A percentile compares a stretch with the other conserved stretches of the same genome.
These are phyloP conservation scores for Macrophomina pseudophaseolina DNA, from an alignment of 2,329 filamentous ascomycete species.

Conservation along the genomic window DNA sequence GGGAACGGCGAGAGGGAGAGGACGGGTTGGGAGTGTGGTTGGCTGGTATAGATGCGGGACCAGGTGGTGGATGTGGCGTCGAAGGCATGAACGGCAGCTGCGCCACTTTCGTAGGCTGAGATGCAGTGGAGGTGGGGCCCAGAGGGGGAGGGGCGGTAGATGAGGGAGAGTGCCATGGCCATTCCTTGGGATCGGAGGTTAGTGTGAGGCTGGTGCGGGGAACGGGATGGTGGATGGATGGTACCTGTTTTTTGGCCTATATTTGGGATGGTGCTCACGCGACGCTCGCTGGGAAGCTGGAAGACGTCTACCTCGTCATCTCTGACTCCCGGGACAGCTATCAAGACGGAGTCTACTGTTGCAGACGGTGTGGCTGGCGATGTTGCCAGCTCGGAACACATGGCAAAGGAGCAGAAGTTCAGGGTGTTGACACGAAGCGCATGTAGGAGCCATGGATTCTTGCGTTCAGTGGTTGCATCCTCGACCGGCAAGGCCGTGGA, in stretches of 20 bases:
- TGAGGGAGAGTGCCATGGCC: conserved; percentile 80
- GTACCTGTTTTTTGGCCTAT: conserved; percentile 50
- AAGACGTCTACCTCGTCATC: conserved; percentile 76
- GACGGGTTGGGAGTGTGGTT: conserved; percentile 78
- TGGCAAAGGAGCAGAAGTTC: conserved; percentile 89
- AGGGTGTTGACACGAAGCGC: conserved; percentile 86
- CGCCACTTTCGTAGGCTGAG: conserved; percentile 85
- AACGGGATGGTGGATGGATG: not conserved
- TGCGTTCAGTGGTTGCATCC: conserved; percentile 50
- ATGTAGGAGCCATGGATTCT: conserved; percentile 83
- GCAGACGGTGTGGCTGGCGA: conserved; percentile 27
- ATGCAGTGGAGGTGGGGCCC: conserved; percentile 62
- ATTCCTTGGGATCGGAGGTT: conserved; percentile 62
- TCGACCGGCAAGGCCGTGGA: conserved; percentile 76
- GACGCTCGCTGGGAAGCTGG: conserved; percentile 73
- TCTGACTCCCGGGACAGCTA: conserved; percentile 72
- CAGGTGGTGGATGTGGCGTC: conserved; percentile 45
- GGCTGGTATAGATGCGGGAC: conserved; percentile 65
- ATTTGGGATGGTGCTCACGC: conserved; percentile 65
- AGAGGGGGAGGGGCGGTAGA: conserved; percentile 40
- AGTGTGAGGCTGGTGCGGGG: not conserved
- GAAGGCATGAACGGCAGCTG: conserved; percentile 69
- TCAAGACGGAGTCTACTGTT: conserved; percentile 46
- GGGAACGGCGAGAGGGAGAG: conserved; percentile 62
- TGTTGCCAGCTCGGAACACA: conserved; percentile 49